phyloP scores from a whole-genome alignment of 73 alveolate genomes.

The Paramecium caudatum region DNA sequence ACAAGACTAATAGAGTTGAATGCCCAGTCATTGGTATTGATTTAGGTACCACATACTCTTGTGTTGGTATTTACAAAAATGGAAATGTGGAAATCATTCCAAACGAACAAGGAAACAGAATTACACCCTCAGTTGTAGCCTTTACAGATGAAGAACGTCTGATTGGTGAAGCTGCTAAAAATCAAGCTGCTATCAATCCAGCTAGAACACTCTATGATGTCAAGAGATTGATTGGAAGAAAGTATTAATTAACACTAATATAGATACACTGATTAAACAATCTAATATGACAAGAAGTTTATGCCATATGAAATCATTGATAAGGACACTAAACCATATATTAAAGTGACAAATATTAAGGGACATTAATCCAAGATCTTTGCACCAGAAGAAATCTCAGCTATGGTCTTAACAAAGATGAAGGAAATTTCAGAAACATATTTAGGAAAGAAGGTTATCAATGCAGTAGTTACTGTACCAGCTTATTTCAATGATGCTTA shows the following conservation, averaged over 20 bases:
- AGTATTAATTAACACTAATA: slow-evolving; percentile 9
- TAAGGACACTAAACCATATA: slow-evolving; percentile 96
- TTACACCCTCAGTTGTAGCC: slow-evolving; percentile 97
- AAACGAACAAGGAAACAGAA: slow-evolving; percentile 90
- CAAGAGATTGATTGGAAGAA: slow-evolving; percentile 89
- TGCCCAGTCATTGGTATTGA: slow-evolving; percentile 98
- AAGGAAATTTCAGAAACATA: slow-evolving; percentile 94
- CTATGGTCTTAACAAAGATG: slow-evolving; percentile 92
- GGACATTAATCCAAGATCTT: slow-evolving; percentile 88
- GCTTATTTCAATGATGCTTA: slow-evolving; percentile 98
- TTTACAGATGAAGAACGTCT: slow-evolving; percentile 93
- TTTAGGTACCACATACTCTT: slow-evolving; percentile 97
- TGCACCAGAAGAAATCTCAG: slow-evolving; percentile 96
- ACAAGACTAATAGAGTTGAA: slow-evolving; percentile 79
- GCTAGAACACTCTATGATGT: slow-evolving; percentile 89
- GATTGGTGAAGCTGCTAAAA: slow-evolving; percentile 97
- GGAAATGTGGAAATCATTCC: slow-evolving; percentile 96
- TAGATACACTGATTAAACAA: slow-evolving; percentile 88
- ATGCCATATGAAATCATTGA: slow-evolving; percentile 93
- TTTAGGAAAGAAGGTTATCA: slow-evolving; percentile 94
- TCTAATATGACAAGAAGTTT: slow-evolving; percentile 91
- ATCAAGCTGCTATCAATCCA: slow-evolving; percentile 92
- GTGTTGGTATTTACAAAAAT: slow-evolving; percentile 94
- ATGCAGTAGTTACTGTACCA: slow-evolving; percentile 99
- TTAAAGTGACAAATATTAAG: slow-evolving; percentile 80